Evolutionary conservation across 2,329 filamentous ascomycete species (phyloP).

Genomic region (Ascochyta pisi): DNA sequence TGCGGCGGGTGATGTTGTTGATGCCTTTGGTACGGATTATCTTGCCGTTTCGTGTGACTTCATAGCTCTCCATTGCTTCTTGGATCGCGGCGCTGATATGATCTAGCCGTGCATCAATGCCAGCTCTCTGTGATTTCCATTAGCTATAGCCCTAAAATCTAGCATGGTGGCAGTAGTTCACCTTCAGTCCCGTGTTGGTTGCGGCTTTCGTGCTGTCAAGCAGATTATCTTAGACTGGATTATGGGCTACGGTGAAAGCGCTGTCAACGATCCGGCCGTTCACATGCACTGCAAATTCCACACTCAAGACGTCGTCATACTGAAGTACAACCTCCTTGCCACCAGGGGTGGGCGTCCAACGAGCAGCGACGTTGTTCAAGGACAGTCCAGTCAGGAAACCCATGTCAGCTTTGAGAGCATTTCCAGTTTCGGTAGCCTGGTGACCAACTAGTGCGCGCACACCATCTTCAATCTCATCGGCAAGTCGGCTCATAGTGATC

Average conservation of each 20-base stretch:
- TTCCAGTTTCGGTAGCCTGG: conserved; percentile 75
- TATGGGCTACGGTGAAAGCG: conserved; percentile 72
- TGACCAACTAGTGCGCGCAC: conserved; percentile 79
- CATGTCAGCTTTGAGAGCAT: conserved; percentile 78
- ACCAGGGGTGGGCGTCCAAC: conserved; percentile 85
- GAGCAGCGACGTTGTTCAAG: conserved; percentile 81
- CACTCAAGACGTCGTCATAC: conserved; percentile 75
- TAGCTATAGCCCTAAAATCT: not conserved
- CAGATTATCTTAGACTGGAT: conserved; percentile 71
- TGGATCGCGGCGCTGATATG: conserved; percentile 86
- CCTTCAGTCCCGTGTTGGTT: conserved; percentile 77
- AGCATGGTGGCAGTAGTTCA: conserved; percentile 33
- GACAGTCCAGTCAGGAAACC: conserved; percentile 85
- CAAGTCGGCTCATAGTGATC: conserved; percentile 78
- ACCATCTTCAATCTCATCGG: conserved; percentile 81
- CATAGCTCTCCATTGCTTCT: conserved; percentile 91
- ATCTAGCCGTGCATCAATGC: conserved; percentile 86
- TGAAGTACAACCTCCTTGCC: conserved; percentile 79
- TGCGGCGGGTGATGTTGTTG: conserved; percentile 88
- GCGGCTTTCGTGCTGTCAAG: conserved; percentile 70
- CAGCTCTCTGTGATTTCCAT: conserved; percentile 68
- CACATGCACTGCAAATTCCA: conserved; percentile 74
- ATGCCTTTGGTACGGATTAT: conserved; percentile 82
- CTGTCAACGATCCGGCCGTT: conserved; percentile 75
- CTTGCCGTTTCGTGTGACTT: conserved; percentile 78